These are phyloP conservation scores for Comarum palustre DNA, from an alignment of 306 rosid genomes.

Conservation along the genomic window DNA sequence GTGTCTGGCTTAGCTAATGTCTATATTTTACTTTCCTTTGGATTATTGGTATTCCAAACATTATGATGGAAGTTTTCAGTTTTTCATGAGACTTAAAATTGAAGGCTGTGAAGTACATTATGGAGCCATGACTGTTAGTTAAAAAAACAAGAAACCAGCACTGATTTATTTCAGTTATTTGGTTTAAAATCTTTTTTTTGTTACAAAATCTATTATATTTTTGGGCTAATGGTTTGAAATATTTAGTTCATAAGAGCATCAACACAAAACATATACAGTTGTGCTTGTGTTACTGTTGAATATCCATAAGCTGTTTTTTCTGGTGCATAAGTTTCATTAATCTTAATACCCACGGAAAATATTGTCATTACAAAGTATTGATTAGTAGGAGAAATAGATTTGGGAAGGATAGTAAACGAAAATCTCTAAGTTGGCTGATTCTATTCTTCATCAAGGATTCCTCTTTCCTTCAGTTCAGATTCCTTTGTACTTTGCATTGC, in stretches of 20 bases:
- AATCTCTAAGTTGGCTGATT: not conserved
- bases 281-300: too few species aligned
- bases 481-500: not conserved
- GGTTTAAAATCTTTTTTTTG: not conserved
- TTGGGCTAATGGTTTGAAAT: not conserved
- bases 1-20: not conserved
- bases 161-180: not conserved
- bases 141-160: not conserved
- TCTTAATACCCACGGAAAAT: not conserved
- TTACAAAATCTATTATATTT: not conserved
- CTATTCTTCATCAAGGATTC: not conserved
- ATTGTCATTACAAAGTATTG: not conserved
- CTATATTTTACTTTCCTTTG: not conserved
- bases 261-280: not conserved
- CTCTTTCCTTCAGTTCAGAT: not conserved
- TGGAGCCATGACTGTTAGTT: not conserved
- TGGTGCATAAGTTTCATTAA: not conserved
- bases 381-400: not conserved
- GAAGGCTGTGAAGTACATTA: not conserved
- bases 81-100: not conserved
- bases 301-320: too few species aligned
- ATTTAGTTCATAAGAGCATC: not conserved
- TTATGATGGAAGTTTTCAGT: not conserved
- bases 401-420: not conserved
- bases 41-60: not conserved